Percentiles rank a stretch among this genome's conserved stretches.
Evolutionary conservation across 257 asterid genomes (phyloP).

Genomic region (Salvia rosmarinus): DNA sequence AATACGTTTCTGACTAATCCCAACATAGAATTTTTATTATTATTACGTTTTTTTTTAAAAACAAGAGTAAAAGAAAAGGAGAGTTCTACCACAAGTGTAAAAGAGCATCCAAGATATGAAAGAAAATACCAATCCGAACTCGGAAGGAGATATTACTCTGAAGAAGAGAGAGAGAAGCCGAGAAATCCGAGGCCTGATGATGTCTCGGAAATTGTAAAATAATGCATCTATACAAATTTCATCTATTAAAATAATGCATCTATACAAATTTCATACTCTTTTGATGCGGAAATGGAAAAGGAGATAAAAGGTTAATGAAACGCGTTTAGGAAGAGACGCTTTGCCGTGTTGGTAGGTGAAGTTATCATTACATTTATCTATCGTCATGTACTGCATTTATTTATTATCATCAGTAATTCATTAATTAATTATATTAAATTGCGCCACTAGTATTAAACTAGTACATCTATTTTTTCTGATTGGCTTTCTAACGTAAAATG

Average conservation of each 20-base stretch:
- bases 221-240: background rate
- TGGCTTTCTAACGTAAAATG: background rate
- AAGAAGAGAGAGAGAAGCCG: constrained; percentile 39
- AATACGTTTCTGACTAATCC: constrained; percentile 5
- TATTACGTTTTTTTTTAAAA: no score
- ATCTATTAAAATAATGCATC: no score
- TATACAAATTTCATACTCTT: no score
- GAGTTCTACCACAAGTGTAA: background rate
- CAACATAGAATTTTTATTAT: constrained; percentile 8
- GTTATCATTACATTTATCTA: background rate
- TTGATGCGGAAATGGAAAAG: background rate
- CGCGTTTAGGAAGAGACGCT: constrained; percentile 33
- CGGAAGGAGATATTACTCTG: constrained; percentile 35
- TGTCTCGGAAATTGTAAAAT: constrained; percentile 32
- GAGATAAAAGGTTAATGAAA: constrained; percentile 3
- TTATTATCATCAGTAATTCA: background rate
- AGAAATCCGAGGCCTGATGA: constrained; percentile 48
- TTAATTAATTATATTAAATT: background rate
- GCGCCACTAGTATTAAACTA: background rate
- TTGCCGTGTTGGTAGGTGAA: constrained; percentile 37
- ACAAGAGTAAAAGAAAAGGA: background rate
- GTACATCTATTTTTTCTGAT: background rate
- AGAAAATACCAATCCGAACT: constrained; percentile 35
- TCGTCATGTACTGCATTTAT: background rate
- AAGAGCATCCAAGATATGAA: constrained; percentile 8